Evolutionary conservation across 345 rosid genomes (phyloP).

Genomic region (Psidium guajava): DNA sequence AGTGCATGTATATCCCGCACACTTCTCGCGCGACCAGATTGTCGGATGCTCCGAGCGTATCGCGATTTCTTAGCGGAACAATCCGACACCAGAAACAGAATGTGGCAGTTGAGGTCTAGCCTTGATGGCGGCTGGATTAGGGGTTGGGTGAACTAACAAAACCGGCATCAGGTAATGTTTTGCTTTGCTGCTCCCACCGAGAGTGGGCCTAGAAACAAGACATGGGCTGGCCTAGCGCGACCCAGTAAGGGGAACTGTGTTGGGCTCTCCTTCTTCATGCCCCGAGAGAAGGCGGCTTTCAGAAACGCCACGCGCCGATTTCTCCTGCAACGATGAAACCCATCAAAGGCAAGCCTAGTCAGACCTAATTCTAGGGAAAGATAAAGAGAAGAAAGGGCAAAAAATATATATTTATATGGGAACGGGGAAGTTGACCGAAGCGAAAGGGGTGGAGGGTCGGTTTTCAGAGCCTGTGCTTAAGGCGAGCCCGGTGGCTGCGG

Average conservation of each 20-base stretch:
- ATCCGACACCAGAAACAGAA: neutral
- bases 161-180: neutral
- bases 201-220: neutral
- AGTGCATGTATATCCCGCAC: neutral
- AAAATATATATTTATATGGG: neutral
- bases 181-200: neutral
- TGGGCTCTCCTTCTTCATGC: neutral
- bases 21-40: neutral
- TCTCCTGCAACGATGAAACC: neutral
- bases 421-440: neutral
- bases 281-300: neutral
- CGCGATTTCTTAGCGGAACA: neutral
- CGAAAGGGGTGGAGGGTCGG: neutral
- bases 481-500: conserved; percentile 2
- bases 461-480: neutral
- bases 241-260: neutral
- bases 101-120: neutral
- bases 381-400: neutral
- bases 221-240: neutral
- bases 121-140: neutral
- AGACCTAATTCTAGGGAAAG: neutral
- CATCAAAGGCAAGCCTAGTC: neutral
- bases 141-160: neutral
- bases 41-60: neutral
- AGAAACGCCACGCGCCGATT: neutral